phyloP scores from a whole-genome alignment of 140 eudicot genomes.

The Bidens hawaiensis region DNA sequence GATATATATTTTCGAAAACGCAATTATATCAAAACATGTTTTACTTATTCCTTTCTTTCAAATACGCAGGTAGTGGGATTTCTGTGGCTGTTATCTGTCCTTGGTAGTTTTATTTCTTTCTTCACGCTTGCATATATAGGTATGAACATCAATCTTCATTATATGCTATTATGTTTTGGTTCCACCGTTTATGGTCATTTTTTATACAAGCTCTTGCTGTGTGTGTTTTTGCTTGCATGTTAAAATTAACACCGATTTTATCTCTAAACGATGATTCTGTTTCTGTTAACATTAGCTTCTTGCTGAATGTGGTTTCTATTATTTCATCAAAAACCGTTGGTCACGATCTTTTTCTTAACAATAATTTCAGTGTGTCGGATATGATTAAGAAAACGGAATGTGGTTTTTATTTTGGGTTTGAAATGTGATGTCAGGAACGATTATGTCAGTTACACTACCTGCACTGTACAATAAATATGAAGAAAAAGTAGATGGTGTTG shows the following conservation, averaged over 20 bases:
- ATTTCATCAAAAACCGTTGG: not conserved
- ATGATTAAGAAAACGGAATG: too few species aligned
- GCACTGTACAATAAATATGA: slow-evolving; percentile 78
- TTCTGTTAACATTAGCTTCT: too few species aligned
- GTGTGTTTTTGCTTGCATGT: slow-evolving; percentile 9
- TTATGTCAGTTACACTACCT: slow-evolving; percentile 66
- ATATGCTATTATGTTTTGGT: slow-evolving; percentile 3
- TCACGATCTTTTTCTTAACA: too few species aligned
- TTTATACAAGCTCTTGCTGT: slow-evolving; percentile 1
- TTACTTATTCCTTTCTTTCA: not conserved
- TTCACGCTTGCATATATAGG: slow-evolving; percentile 89
- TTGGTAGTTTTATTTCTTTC: slow-evolving; percentile 78
- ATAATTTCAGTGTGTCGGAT: too few species aligned
- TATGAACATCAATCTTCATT: slow-evolving; percentile 31
- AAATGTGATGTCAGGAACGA: slow-evolving; percentile 48
- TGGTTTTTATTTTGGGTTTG: slow-evolving; percentile 10
- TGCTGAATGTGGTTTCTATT: too few species aligned
- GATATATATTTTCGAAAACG: not conserved
- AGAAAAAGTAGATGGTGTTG: slow-evolving; percentile 54
- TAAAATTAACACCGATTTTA: too few species aligned
- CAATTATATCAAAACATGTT: slow-evolving; percentile 3
- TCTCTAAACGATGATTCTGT: too few species aligned
- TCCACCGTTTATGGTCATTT: slow-evolving; percentile 1
- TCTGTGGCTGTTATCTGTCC: slow-evolving; percentile 89
- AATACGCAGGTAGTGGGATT: slow-evolving; percentile 73